Evolutionary conservation across 768 basidiomycete genomes (phyloP).

Genomic region (Hemileccinum rubropunctum): DNA sequence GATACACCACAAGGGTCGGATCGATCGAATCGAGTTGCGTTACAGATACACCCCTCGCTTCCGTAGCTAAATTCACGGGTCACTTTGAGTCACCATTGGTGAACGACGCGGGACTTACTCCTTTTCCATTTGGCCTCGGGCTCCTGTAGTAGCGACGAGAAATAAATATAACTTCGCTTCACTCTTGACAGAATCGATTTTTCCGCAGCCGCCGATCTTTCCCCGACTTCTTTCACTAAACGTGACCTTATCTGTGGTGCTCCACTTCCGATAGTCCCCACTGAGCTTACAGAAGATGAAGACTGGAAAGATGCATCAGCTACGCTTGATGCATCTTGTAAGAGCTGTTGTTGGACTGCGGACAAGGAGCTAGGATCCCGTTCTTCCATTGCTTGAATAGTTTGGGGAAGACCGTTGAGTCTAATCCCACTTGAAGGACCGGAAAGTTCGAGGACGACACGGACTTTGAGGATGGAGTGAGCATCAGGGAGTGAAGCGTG

Average conservation of each 20-base stretch:
- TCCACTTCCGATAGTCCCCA: constrained; percentile 43
- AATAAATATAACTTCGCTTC: constrained; percentile 94
- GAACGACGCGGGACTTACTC: constrained; percentile 48
- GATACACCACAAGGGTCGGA: constrained; percentile 92
- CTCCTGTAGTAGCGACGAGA: constrained; percentile 93
- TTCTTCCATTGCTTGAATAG: constrained; percentile 62
- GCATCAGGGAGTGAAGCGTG: constrained; percentile 71
- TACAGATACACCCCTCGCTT: constrained; percentile 86
- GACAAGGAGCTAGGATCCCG: constrained; percentile 58
- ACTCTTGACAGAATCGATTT: constrained; percentile 86
- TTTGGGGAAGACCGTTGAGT: constrained; percentile 81
- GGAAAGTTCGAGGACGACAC: constrained; percentile 77
- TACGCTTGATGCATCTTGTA: constrained; percentile 72
- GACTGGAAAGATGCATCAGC: constrained; percentile 67
- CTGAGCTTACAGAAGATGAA: constrained; percentile 55
- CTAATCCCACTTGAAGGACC: constrained; percentile 73
- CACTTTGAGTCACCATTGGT: background rate
- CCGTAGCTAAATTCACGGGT: constrained; percentile 53
- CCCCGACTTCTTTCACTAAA: constrained; percentile 41
- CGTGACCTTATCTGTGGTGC: constrained; percentile 25
- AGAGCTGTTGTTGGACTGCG: constrained; percentile 40
- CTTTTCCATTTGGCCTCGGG: constrained; percentile 97
- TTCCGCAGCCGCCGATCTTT: constrained; percentile 57
- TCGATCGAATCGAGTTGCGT: constrained; percentile 97
- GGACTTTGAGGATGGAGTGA: constrained; percentile 79